Base-by-base conservation (phyloP, 2,329 filamentous ascomycete species). In the Pseudocercospora cruenta region DNA sequence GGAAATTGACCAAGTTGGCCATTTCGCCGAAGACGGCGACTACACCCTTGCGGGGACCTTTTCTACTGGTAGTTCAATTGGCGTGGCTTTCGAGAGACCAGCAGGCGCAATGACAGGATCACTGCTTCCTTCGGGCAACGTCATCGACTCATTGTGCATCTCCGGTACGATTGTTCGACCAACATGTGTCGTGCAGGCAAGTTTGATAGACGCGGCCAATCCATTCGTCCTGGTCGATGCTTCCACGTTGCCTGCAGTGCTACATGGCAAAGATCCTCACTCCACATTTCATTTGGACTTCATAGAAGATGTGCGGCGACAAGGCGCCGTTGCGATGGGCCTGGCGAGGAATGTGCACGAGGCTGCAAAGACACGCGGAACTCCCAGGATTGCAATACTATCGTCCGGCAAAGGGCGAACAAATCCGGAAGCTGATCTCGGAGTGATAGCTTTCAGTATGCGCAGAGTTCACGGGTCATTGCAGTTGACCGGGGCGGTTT, bases 401-500 rank as follows among this genome's bases (percentile, higher is more conserved):
- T 66, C 65, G n/a, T 28, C 60, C 39, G 63, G 28, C 1, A 31
- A 31, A 31, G 28, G 28, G 28, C 74, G 26, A 49, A 68, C 24
- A 28, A 45, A n/a, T 7, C 60, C 51, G 26, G n/a, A 60, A 60
- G 39, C 57, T 53, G 69, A 72, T 12, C 59, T 77, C 12, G 64
- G 70, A 36, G 72, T 74, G 7, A 64, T 69, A 9, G 73, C 74
- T 6, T 76, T 75, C 54, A 74, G 72, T 39, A 77, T 77, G 76
- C 74, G 75, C 8, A 75, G 74, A 43, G 71, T 74, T 31, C 76
- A 77, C 51, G 75, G 75, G 26, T 75, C 73, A 53, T 61, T 77
- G 55, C 76, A 77, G 58, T 69, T 77, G n/a, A 77, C 75, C 8
- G 76, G 76, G 2, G 76, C 76, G 8, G 76, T 76, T 9, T 77